Conservation (phyloP, 1,284 basidiomycete species). For the Leccinum solheimii region DNA sequence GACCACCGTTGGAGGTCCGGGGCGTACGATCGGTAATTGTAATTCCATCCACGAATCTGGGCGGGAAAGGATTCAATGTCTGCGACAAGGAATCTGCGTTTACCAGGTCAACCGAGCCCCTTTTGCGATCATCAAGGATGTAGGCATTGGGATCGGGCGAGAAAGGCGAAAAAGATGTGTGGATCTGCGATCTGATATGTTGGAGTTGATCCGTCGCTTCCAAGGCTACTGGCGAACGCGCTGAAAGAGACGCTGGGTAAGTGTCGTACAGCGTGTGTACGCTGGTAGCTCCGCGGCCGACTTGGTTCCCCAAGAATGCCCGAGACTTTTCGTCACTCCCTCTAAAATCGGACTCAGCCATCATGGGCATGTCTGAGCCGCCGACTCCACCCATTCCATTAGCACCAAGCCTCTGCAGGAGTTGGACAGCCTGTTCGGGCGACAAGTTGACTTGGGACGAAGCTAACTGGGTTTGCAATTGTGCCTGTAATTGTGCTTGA, state of each 20-base stretch:
- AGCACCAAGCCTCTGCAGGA: constrained; percentile 61
- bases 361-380: constrained; percentile 19
- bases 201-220: constrained; percentile 19
- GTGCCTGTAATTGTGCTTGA: constrained; percentile 50
- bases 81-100: constrained; percentile 40
- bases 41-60: constrained; percentile 27
- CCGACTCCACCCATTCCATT: constrained; percentile 41
- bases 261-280: constrained; percentile 21
- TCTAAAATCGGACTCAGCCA: constrained; percentile 15
- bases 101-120: constrained; percentile 33
- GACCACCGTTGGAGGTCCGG: constrained; percentile 45
- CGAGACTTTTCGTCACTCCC: constrained; percentile 35
- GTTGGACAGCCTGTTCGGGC: constrained; percentile 65
- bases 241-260: constrained; percentile 20
- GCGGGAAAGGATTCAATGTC: constrained; percentile 43
- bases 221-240: constrained; percentile 16
- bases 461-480: constrained; percentile 42
- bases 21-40: constrained; percentile 29
- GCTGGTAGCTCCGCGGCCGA: constrained; percentile 21
- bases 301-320: constrained; percentile 28
- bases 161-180: constrained; percentile 57
- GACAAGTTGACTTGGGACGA: constrained; percentile 42
- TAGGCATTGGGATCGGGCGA: constrained; percentile 57
- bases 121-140: constrained; percentile 32
- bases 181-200: constrained; percentile 30